Evolutionary conservation across 306 rosid genomes (phyloP).

Genomic region (Mimosa pudica): DNA sequence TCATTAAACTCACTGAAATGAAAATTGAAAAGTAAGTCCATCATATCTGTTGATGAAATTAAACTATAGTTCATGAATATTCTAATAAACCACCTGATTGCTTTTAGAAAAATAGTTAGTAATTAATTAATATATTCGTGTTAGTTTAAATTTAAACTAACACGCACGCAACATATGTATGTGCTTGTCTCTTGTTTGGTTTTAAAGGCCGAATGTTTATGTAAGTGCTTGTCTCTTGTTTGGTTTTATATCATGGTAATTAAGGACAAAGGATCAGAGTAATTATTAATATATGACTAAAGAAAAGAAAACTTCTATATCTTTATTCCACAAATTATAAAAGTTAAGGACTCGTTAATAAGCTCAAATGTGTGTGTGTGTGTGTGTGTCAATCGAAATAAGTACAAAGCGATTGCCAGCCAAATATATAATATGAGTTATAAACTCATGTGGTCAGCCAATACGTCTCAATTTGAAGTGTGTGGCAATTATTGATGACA

Average conservation of each 20-base stretch:
- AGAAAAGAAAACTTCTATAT: background rate
- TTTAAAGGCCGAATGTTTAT: background rate
- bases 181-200: too few relatives aligned
- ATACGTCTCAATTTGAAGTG: background rate
- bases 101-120: background rate
- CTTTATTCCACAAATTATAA: background rate
- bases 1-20: background rate
- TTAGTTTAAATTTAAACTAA: background rate
- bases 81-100: background rate
- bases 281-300: background rate
- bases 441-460: conserved; percentile 5
- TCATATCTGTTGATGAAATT: background rate
- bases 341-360: background rate
- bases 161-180: too few relatives aligned
- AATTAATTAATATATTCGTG: background rate
- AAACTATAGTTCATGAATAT: background rate
- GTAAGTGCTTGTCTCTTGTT: background rate
- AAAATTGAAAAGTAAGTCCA: background rate
- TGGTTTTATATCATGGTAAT: background rate
- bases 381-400: background rate
- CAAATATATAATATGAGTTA: background rate
- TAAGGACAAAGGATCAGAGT: background rate
- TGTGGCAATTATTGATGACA: conserved; percentile 26
- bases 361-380: background rate
- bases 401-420: conserved; percentile 34